Conservation (phyloP, 2,329 filamentous ascomycete species). For the Sporothrix protearum region DNA sequence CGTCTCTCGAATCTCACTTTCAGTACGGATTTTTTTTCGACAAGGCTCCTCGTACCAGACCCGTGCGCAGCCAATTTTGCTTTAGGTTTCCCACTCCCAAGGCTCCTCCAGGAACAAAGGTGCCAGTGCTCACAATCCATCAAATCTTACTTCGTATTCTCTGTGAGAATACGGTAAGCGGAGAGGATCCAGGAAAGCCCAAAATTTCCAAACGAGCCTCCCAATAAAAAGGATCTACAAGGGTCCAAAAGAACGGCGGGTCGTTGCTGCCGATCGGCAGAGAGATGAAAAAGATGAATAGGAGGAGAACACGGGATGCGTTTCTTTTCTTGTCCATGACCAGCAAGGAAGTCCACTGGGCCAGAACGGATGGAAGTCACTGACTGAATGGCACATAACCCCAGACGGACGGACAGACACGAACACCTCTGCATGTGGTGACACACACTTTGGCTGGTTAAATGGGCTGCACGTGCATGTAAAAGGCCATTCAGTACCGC, state of each 20-base stretch:
- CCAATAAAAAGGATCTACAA: background rate
- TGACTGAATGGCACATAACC: too few species aligned
- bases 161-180: background rate
- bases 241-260: background rate
- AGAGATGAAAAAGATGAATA: background rate
- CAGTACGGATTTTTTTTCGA: background rate
- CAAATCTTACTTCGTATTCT: conserved; percentile 7
- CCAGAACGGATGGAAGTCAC: background rate
- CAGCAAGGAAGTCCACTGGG: background rate
- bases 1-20: background rate
- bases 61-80: background rate
- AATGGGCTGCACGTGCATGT: background rate
- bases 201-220: background rate
- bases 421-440: background rate
- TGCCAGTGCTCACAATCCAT: conserved; percentile 10
- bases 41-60: background rate
- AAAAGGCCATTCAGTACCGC: background rate
- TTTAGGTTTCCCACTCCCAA: too few species aligned
- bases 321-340: background rate
- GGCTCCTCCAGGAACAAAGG: background rate
- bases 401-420: background rate
- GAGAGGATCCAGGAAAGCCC: background rate
- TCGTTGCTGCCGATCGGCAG: background rate
- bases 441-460: background rate
- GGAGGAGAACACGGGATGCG: background rate